Evolutionary conservation across 2,329 filamentous ascomycete species (phyloP).

Genomic region (Cercospora janseana): DNA sequence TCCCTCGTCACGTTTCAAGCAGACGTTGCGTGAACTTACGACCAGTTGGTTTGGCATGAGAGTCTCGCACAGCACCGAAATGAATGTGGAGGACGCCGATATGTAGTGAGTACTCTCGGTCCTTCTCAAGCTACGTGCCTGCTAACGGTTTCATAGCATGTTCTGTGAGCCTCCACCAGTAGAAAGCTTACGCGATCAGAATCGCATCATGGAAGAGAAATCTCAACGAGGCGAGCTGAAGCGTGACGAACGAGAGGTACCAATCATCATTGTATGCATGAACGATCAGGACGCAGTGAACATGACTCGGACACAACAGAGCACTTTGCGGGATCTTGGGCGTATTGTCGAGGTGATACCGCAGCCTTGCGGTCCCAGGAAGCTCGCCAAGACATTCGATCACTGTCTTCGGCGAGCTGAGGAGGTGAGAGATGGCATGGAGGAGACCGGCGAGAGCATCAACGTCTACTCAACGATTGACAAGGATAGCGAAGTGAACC

Average conservation of each 20-base stretch:
- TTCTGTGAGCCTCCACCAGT: slow-evolving; percentile 29
- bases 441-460: background rate
- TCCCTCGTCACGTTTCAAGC: slow-evolving; percentile 22
- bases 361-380: slow-evolving; percentile 42
- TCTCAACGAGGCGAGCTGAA: background rate
- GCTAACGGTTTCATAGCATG: slow-evolving; percentile 4
- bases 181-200: slow-evolving; percentile 22
- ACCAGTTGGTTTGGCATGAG: slow-evolving; percentile 29
- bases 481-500: background rate
- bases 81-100: slow-evolving; percentile 25
- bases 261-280: slow-evolving; percentile 40
- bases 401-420: slow-evolving; percentile 34
- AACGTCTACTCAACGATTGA: background rate
- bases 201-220: background rate
- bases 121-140: background rate
- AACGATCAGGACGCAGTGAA: slow-evolving; percentile 35
- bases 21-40: slow-evolving; percentile 26
- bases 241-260: slow-evolving; percentile 17
- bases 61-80: slow-evolving; percentile 17
- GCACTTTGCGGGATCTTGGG: slow-evolving; percentile 22
- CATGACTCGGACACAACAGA: slow-evolving; percentile 26
- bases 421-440: slow-evolving; percentile 6
- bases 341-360: slow-evolving; percentile 38
- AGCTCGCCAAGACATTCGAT: slow-evolving; percentile 40
- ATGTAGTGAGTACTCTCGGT: slow-evolving; percentile 12